Evolutionary conservation across 139 green algal species (phyloP), one percentile per base, ranked within the genome.

Genomic region (Chlorella sorokiniana): DNA sequence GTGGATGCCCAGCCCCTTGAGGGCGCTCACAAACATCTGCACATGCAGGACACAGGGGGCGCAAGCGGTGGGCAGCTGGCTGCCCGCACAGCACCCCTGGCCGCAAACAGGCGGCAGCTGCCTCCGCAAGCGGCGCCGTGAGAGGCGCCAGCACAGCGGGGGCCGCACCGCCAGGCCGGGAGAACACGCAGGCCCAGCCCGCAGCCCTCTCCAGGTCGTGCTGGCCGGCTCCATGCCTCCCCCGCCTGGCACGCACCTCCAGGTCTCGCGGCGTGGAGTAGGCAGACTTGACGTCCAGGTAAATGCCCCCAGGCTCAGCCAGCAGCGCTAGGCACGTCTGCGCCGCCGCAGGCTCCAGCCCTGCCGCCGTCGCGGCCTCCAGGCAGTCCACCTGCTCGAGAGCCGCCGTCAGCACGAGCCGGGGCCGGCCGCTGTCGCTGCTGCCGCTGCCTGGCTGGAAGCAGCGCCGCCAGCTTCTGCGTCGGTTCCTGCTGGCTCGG

Each of bases 221-320:
- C 52, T 23, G 3, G 11, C 48, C 48, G 14, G 11, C 48, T 14
- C 48, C 48, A 10, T 23, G 11, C 52, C 10, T 23, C 8, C 52
- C 52, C 7, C 8, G 10, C 52, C 61, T 27, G 4, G 20, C 5
- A 11, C 40, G 23, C 41, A 45, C 70, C 70, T 64, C 25, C 18
- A 92, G 69, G 64, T 92, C 79, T 1, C 38, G 14, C 4, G 89
- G 80, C 16, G 71, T 88, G 61, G 83, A 89, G 85, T 91, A 92
- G 38, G 76, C 87, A 41, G 62, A 84, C 85, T 92, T 92, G 31
- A 92, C 75, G 72, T 92, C 89, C 85, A 92, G 74, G 80, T 84
- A 91, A 6, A 92, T 79, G 1, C 89, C 89, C 4, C 89, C 89
- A 0, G 89, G 89, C 14, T 64, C 54, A 3, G 79, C 73, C 70